Evolutionary conservation across 352 stramenopile genomes (phyloP), one percentile per base, ranked within the genome.

Genomic region (Phytophthora sojae): DNA sequence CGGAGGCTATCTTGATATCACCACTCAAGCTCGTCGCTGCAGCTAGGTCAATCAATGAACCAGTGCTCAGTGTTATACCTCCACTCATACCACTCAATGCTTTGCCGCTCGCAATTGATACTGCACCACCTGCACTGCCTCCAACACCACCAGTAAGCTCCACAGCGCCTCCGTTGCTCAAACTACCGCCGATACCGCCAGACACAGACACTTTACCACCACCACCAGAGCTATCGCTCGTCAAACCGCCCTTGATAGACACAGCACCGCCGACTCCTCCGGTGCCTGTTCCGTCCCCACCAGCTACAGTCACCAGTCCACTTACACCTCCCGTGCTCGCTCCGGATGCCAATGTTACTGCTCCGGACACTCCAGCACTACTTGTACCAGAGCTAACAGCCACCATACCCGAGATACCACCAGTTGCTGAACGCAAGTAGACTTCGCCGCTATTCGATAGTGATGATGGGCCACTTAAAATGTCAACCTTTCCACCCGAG

Each of bases 361-460:
- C 61, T 19, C 78, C 79, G 11, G 64, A 71, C 9, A 62, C 50
- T 2, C 67, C 62, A 3, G 56, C 50, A 30, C 73, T 81, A 19
- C 62, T 83, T 7, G 61, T 35, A 11, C 80, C 57, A 17, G 57
- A 21, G 21, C 21, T 21, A n/a, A n/a, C n/a, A n/a, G n/a, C 57
- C 2, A 61, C 32, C 11, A 69, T 25, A 17, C 64, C 52, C 6
- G 78, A 77, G 26, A 71, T 79, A 25, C 56, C 56, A 19, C 69
- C 57, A 29, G 15, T 73, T 17, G 70, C 64, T 2, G 81, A 81
- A 2, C 21, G 29, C 45, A 89, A 17, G 26, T 49, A 49, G 11
- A 88, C 55, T 7, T 64, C 42, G 25, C 80, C 80, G 58, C 80
- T 88, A 19, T 70, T 77, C 2, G 77, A 72, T 14, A 37, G 15